Conservation (phyloP, 192 early-diverging fungal genomes). For the Linnemannia schmuckeri region DNA sequence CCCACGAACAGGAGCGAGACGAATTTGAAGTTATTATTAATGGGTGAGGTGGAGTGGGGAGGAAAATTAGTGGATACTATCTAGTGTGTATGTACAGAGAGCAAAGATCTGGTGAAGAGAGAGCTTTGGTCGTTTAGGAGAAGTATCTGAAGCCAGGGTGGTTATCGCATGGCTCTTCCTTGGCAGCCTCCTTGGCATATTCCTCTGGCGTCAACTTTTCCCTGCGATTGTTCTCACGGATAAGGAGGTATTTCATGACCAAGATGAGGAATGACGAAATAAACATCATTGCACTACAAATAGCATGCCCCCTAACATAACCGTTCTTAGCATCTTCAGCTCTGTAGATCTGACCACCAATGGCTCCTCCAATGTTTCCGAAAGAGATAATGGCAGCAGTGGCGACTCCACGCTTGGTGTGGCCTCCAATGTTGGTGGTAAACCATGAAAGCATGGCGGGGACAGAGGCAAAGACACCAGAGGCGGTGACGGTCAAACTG, state of each 20-base stretch:
- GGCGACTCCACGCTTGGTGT: conserved; percentile 80
- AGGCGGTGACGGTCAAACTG: conserved; percentile 53
- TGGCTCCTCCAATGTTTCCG: conserved; percentile 80
- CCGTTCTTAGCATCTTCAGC: conserved; percentile 65
- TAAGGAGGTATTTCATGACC: conserved; percentile 63
- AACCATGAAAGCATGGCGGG: conserved; percentile 75
- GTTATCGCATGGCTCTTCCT: conserved; percentile 62
- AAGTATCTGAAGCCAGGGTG: conserved; percentile 54
- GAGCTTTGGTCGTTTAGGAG: conserved; percentile 14
- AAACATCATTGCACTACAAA: conserved; percentile 65
- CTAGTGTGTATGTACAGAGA: background rate
- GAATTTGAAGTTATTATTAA: background rate
- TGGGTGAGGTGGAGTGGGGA: background rate
- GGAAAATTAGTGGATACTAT: background rate
- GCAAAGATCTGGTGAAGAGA: background rate
- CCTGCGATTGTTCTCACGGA: conserved; percentile 71
- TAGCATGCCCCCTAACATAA: conserved; percentile 63
- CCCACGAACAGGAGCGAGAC: background rate
- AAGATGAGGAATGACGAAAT: conserved; percentile 63
- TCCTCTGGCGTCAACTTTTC: conserved; percentile 67
- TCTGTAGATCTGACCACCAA: conserved; percentile 83
- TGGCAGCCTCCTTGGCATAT: conserved; percentile 50
- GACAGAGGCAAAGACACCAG: conserved; percentile 64
- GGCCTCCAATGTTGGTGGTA: conserved; percentile 77
- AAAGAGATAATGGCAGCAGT: conserved; percentile 75